These are phyloP conservation scores for Naganishia vaughanmartiniae DNA, from an alignment of 768 basidiomycete genomes.

Conservation along the genomic window DNA sequence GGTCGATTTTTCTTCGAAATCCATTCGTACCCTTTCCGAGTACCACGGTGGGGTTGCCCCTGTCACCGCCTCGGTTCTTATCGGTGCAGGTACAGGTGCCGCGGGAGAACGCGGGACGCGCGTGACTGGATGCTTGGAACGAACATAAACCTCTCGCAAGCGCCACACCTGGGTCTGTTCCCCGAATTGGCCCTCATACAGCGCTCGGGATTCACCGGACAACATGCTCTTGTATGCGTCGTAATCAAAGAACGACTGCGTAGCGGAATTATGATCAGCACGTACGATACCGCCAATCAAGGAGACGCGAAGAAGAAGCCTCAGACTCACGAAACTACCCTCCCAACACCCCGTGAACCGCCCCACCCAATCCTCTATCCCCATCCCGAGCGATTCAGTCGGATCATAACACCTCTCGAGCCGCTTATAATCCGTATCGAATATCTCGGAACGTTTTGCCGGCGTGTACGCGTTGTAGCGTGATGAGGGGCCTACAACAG, in stretches of 20 bases:
- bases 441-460: constrained; percentile 36
- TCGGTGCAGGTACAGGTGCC: no score
- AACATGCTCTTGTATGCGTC: constrained; percentile 61
- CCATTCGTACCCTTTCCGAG: not conserved
- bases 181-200: constrained; percentile 74
- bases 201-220: constrained; percentile 59
- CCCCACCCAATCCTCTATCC: constrained; percentile 39
- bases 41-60: no score
- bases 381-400: constrained; percentile 42
- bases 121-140: constrained; percentile 26
- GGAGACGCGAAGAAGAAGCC: not conserved
- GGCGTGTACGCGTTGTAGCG: constrained; percentile 30
- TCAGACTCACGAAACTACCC: constrained; percentile 44
- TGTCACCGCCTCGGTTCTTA: no score
- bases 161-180: constrained; percentile 89
- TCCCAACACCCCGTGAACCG: constrained; percentile 49
- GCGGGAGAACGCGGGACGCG: not conserved
- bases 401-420: constrained; percentile 50
- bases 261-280: constrained; percentile 1
- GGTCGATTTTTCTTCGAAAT: not conserved
- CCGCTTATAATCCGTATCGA: constrained; percentile 52
- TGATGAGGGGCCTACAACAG: not conserved
- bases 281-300: not conserved
- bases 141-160: constrained; percentile 54
- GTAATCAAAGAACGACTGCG: constrained; percentile 68